Conservation (phyloP, 352 stramenopile genomes). For the Globisporangium polare region DNA sequence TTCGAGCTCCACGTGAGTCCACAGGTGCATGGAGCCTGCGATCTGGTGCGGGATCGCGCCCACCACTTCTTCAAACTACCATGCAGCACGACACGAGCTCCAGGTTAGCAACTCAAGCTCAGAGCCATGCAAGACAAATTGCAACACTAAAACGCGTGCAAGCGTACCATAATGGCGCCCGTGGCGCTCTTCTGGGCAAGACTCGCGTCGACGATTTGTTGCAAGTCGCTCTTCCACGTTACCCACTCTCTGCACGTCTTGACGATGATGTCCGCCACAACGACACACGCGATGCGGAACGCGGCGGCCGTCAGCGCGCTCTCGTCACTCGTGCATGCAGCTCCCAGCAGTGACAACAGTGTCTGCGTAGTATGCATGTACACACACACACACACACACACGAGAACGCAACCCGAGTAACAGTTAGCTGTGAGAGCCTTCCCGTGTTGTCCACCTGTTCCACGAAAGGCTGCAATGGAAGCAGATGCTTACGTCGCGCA, state of each 20-base stretch:
- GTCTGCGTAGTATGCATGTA: slow-evolving; percentile 22
- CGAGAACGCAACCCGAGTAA: neutral
- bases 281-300: slow-evolving; percentile 45
- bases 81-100: neutral
- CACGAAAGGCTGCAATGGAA: neutral
- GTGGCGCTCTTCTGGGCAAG: slow-evolving; percentile 27
- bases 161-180: slow-evolving; percentile 31
- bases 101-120: neutral
- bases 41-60: slow-evolving; percentile 49
- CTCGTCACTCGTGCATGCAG: slow-evolving; percentile 22
- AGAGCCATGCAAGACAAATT: neutral
- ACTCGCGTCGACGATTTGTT: slow-evolving; percentile 39
- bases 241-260: slow-evolving; percentile 38
- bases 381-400: neutral
- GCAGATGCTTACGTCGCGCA: slow-evolving; percentile 35
- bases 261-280: slow-evolving; percentile 43
- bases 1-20: slow-evolving; percentile 23
- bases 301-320: slow-evolving; percentile 18
- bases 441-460: neutral
- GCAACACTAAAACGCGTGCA: neutral
- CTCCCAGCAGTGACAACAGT: slow-evolving; percentile 38
- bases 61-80: slow-evolving; percentile 43
- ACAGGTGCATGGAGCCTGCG: slow-evolving; percentile 20
- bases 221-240: slow-evolving; percentile 45
- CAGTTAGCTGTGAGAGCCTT: neutral